These are phyloP conservation scores for Crithidia expoeki DNA, from an alignment of 208 protist genomes.

Conservation along the genomic window DNA sequence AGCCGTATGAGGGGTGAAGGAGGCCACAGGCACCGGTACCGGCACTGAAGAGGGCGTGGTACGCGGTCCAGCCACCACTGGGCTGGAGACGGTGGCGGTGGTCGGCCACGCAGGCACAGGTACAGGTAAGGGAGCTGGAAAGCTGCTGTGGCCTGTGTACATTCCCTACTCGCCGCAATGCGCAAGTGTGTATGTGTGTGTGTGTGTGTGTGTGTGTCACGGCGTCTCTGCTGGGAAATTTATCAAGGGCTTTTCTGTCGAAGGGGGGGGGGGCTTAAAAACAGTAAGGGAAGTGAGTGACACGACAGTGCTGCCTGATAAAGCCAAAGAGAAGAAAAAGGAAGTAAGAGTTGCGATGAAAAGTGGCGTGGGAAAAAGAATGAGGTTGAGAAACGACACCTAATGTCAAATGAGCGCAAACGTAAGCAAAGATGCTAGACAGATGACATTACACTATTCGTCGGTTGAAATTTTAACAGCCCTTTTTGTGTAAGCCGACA, in stretches of 20 bases:
- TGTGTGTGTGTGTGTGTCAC: neutral
- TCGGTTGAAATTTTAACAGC: no score
- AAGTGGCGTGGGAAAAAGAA: neutral
- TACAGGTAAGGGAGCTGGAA: conserved; percentile 16
- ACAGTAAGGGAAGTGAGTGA: no score
- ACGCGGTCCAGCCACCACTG: conserved; percentile 4
- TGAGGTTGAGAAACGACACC: neutral
- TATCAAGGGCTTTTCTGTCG: neutral
- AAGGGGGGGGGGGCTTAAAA: no score
- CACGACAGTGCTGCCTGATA: no score
- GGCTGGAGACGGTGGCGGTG: neutral
- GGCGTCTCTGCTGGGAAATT: neutral
- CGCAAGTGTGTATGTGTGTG: neutral
- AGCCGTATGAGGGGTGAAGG: neutral
- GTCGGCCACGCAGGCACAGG: conserved; percentile 11
- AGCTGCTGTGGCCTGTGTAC: conserved; percentile 4
- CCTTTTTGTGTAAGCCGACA: no score
- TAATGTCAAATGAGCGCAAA: neutral
- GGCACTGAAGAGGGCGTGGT: conserved; percentile 11
- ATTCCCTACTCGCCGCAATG: conserved; percentile 4
- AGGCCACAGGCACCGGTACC: conserved; percentile 1
- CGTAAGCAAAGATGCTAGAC: neutral
- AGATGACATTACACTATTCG: no score
- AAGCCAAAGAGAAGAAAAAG: neutral
- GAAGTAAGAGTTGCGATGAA: no score